Evolutionary conservation across 345 rosid species (phyloP).

Genomic region (Syzygium oleosum): DNA sequence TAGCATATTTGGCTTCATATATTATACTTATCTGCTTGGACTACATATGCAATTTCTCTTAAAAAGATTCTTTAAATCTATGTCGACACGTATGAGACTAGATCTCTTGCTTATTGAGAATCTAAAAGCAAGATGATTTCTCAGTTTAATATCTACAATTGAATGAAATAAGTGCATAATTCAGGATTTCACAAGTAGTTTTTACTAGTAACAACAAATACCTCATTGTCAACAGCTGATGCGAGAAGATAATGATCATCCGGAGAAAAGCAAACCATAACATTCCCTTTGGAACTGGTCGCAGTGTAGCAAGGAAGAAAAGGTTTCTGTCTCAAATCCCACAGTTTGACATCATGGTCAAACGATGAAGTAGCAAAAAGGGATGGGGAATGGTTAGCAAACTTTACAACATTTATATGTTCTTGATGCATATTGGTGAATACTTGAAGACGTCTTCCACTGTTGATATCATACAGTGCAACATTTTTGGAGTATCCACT

Average conservation of each 20-base stretch:
- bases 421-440: constrained; percentile 83
- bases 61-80: background rate
- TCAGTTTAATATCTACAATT: background rate
- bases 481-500: constrained; percentile 90
- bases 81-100: background rate
- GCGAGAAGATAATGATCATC: constrained; percentile 94
- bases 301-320: constrained; percentile 67
- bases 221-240: constrained; percentile 98
- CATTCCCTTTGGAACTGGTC: constrained; percentile 82
- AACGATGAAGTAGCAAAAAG: constrained; percentile 94
- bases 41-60: background rate
- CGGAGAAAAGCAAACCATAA: constrained; percentile 98
- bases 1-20: background rate
- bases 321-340: constrained; percentile 92
- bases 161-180: background rate
- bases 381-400: constrained; percentile 80
- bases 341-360: constrained; percentile 79
- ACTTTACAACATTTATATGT: constrained; percentile 91
- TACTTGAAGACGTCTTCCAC: constrained; percentile 64
- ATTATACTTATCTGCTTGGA: background rate
- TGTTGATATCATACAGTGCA: constrained; percentile 72
- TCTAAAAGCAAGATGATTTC: background rate
- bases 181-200: background rate
- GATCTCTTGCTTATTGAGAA: background rate
- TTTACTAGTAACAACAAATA: constrained; percentile 7